Conservation (phyloP, 257 asterid genomes). For the Fraxinus anomala region DNA sequence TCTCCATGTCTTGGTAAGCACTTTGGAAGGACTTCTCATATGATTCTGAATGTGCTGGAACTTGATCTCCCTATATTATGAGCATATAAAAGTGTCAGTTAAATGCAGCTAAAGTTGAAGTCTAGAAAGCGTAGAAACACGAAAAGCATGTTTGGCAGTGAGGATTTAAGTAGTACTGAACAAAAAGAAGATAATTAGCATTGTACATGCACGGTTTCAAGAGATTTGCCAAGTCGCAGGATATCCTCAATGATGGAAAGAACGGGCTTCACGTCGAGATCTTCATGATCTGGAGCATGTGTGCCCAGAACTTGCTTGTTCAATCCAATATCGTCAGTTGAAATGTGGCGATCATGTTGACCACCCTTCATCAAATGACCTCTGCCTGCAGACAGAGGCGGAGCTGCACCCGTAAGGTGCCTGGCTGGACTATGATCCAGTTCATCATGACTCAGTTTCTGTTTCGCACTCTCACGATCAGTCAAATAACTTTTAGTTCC, state of each 20-base stretch:
- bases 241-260: no score
- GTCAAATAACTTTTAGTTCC: conserved; percentile 16
- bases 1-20: conserved; percentile 48
- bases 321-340: no score
- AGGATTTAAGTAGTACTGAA: no score
- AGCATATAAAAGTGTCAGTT: not conserved
- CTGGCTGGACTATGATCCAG: conserved; percentile 17
- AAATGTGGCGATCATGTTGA: no score
- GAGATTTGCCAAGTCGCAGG: no score
- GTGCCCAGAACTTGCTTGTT: no score
- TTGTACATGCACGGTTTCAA: no score
- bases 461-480: conserved; percentile 13
- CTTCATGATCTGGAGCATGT: no score
- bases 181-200: no score
- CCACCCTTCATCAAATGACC: no score
- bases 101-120: not conserved
- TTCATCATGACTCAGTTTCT: conserved; percentile 28
- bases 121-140: not conserved
- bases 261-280: no score
- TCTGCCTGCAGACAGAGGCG: not conserved
- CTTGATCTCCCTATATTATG: conserved; percentile 24
- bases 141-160: no score
- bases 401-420: conserved; percentile 4
- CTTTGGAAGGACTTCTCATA: conserved; percentile 32
- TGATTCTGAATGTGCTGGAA: conserved; percentile 28